These are phyloP conservation scores for Colletotrichum liaoningense DNA, from an alignment of 2,329 filamentous ascomycete genomes.

Conservation along the genomic window DNA sequence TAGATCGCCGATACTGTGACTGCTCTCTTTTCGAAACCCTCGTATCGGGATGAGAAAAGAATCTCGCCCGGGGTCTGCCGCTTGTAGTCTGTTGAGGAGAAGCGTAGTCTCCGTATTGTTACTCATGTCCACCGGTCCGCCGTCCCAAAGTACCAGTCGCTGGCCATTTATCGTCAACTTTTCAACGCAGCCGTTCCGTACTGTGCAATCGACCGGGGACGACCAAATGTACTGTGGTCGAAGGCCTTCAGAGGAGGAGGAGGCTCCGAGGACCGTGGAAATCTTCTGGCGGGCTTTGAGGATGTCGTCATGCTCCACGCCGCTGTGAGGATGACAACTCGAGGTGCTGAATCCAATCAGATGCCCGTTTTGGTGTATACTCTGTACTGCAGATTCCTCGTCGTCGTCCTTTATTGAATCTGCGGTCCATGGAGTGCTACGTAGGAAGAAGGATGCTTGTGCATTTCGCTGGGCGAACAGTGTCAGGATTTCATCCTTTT, in stretches of 20 bases:
- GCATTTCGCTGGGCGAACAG: not conserved
- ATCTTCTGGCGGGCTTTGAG: not conserved
- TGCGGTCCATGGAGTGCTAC: not conserved
- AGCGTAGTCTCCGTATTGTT: not conserved
- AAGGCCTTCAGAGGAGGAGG: not conserved
- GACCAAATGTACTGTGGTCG: not conserved
- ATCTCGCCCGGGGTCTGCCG: not conserved
- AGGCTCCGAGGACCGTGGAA: not conserved
- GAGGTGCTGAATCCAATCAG: not conserved
- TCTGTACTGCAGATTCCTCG: not conserved
- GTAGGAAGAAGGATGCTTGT: conserved; percentile 4
- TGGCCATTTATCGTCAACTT: not conserved
- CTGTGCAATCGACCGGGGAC: not conserved
- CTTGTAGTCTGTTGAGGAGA: not conserved
- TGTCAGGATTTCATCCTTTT: not conserved
- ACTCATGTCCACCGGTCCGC: not conserved
- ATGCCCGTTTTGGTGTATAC: not conserved
- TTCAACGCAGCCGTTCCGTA: conserved; percentile 14
- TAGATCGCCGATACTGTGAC: not conserved
- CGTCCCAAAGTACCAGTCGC: not conserved
- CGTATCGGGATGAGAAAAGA: not conserved
- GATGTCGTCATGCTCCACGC: not conserved
- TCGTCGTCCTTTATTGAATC: not conserved
- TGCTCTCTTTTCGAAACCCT: not conserved
- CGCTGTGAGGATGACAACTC: not conserved